Percentiles rank a stretch among this genome's conserved stretches.
These are phyloP conservation scores for Corymbia calophylla DNA, from an alignment of 441 rosid species.

Conservation along the genomic window DNA sequence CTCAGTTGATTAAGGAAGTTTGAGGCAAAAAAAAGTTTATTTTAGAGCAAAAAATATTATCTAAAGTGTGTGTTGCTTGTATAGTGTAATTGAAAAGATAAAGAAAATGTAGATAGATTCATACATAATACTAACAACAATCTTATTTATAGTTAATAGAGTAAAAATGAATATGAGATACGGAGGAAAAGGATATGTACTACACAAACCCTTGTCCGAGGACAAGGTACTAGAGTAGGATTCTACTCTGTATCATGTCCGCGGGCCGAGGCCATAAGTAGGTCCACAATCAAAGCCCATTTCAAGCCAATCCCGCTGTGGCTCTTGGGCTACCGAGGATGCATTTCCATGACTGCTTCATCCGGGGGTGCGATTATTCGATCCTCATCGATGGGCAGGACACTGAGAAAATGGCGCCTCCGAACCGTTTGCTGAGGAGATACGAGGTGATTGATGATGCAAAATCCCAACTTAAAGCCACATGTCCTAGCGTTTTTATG, in stretches of 20 bases:
- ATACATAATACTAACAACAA: no score
- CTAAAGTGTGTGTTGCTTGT: no score
- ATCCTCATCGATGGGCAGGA: conserved; percentile 44
- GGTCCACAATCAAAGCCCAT: conserved; percentile 24
- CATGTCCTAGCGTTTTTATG: conserved; percentile 68
- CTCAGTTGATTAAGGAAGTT: no score
- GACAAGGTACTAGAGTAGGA: conserved; percentile 46
- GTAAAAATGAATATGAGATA: no score
- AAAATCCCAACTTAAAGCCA: conserved; percentile 50
- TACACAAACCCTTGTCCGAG: conserved; percentile 2
- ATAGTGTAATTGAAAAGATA: no score
- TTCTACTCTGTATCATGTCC: conserved; percentile 41
- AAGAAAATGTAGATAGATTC: no score
- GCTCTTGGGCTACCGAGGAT: conserved; percentile 48
- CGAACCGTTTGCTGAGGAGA: conserved; percentile 39
- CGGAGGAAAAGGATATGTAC: no score
- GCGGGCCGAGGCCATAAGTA: conserved; percentile 34
- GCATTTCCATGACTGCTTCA: conserved; percentile 61
- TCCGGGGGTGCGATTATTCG: conserved; percentile 67
- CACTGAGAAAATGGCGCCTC: conserved; percentile 43
- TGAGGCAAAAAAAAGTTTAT: no score
- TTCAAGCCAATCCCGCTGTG: conserved; percentile 20
- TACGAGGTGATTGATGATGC: conserved; percentile 72
- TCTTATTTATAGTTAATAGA: no score
- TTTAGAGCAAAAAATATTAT: no score